phyloP scores from a whole-genome alignment of 176 grass and related monocot species.

The Oryza rufipogon region DNA sequence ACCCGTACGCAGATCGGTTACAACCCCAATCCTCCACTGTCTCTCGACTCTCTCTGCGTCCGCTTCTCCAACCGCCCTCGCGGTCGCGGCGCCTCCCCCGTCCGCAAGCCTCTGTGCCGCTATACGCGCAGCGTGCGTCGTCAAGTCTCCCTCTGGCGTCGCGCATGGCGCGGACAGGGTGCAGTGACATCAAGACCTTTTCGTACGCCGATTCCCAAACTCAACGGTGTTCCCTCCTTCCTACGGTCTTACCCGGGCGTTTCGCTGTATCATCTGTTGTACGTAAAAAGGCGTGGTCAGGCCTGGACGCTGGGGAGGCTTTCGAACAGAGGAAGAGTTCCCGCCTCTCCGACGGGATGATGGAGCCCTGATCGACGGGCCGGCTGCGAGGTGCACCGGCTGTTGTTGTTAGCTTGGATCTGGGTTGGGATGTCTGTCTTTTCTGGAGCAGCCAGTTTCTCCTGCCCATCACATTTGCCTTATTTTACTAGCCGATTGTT shows the following conservation, averaged over 20 bases:
- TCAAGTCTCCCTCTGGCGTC: too few relatives aligned
- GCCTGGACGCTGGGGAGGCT: not conserved
- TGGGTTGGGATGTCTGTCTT: constrained; percentile 52
- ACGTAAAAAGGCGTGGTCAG: not conserved
- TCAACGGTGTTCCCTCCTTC: not conserved
- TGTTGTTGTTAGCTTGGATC: constrained; percentile 39
- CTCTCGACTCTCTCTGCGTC: too few relatives aligned
- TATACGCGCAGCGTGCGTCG: too few relatives aligned
- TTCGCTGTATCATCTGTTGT: not conserved
- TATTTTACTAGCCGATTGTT: constrained; percentile 29
- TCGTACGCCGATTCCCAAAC: not conserved
- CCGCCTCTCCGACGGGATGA: not conserved
- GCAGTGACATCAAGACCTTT: not conserved
- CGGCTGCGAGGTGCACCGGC: not conserved
- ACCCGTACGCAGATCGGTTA: not conserved
- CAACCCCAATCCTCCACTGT: not conserved
- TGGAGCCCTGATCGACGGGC: not conserved
- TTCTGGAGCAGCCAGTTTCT: constrained; percentile 46
- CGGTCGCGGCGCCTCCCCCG: too few relatives aligned
- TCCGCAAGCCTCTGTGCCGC: too few relatives aligned
- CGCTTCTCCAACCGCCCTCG: too few relatives aligned
- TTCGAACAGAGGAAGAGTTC: not conserved
- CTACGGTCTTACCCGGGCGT: not conserved
- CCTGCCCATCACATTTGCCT: constrained; percentile 15
- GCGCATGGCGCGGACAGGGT: not conserved